Conservation (phyloP, 345 rosid genomes). For the Eucalyptus victrix region DNA sequence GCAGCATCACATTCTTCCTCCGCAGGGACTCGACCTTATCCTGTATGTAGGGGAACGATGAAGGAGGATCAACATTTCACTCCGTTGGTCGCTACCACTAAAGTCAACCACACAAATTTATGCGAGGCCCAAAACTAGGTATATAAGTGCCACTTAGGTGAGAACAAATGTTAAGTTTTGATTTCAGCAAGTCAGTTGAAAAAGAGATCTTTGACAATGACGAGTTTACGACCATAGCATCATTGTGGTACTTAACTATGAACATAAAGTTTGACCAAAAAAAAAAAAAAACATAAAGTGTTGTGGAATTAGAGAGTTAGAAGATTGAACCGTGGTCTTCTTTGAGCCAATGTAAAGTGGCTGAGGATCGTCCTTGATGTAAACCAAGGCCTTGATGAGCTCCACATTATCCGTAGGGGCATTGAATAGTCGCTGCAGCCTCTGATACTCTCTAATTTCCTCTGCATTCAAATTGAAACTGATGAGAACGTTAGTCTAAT, state of each 20-base stretch:
- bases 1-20: slow-evolving; percentile 11
- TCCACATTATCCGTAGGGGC: slow-evolving; percentile 20
- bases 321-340: slow-evolving; percentile 17
- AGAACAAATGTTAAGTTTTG: background rate
- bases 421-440: slow-evolving; percentile 6
- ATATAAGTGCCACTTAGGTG: background rate
- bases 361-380: slow-evolving; percentile 19
- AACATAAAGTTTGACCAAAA: background rate
- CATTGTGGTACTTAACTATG: background rate
- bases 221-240: background rate
- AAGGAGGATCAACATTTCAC: background rate
- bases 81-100: background rate
- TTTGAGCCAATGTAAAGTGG: slow-evolving; percentile 27
- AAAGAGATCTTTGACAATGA: background rate
- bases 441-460: slow-evolving; percentile 18
- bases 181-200: background rate
- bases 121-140: background rate
- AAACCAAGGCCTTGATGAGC: slow-evolving; percentile 23
- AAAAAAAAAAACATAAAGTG: too few relatives aligned
- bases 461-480: slow-evolving; percentile 2
- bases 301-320: background rate
- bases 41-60: background rate
- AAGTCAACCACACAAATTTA: background rate
- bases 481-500: background rate
- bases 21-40: slow-evolving; percentile 9